phyloP scores from a whole-genome alignment of 805 yeast genomes.

The Spathaspora sp. region DNA sequence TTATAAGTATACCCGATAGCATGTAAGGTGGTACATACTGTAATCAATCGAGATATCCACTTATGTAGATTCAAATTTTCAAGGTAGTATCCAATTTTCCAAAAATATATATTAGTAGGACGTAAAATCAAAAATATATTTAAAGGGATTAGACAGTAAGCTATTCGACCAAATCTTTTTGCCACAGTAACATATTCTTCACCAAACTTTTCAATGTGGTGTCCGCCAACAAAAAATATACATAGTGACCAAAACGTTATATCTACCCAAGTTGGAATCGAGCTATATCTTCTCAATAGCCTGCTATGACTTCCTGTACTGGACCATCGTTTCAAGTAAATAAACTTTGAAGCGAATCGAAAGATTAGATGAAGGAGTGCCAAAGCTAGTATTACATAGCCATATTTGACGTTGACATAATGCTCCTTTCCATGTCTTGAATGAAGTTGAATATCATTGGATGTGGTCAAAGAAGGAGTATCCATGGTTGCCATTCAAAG shows the following conservation, averaged over 20 bases:
- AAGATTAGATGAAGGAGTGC: constrained; percentile 36
- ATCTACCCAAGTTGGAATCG: constrained; percentile 31
- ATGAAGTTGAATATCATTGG: not conserved
- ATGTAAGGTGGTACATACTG: constrained; percentile 46
- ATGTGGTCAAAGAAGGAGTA: not conserved
- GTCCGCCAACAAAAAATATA: constrained; percentile 23
- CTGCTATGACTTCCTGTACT: not conserved
- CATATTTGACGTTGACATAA: constrained; percentile 56
- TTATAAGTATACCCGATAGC: constrained; percentile 46
- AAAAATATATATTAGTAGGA: constrained; percentile 35
- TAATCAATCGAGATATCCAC: constrained; percentile 63
- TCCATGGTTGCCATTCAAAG: not conserved
- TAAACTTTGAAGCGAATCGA: constrained; percentile 1
- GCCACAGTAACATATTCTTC: constrained; percentile 30
- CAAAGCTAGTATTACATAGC: constrained; percentile 46
- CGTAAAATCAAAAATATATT: constrained; percentile 53
- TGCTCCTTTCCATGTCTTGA: constrained; percentile 51
- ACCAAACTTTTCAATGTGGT: constrained; percentile 29
- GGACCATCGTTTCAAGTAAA: constrained; percentile 5
- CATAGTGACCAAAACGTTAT: constrained; percentile 32
- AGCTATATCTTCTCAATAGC: constrained; percentile 16
- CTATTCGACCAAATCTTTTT: constrained; percentile 61
- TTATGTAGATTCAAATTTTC: constrained; percentile 59
- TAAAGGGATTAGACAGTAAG: constrained; percentile 56
- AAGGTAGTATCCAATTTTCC: constrained; percentile 43